phyloP scores from a whole-genome alignment of 805 yeast genomes.

The Candida suzukii region DNA sequence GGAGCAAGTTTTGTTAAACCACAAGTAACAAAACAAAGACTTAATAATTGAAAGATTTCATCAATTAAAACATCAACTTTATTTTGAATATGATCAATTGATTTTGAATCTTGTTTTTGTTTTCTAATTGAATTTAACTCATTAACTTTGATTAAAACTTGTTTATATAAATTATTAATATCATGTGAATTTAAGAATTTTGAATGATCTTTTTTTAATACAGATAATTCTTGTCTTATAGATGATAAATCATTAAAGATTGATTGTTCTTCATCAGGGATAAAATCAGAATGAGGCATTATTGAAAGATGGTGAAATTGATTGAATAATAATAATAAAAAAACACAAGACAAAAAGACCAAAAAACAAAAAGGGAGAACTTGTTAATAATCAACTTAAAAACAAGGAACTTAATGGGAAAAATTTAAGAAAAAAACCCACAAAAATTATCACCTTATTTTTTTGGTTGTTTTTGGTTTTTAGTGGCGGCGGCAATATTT shows the following conservation, averaged over 20 bases:
- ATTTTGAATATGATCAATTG: too few relatives aligned
- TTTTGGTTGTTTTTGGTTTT: too few relatives aligned
- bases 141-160: conserved; percentile 47
- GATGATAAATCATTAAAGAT: conserved; percentile 33
- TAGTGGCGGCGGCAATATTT: too few relatives aligned
- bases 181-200: conserved; percentile 63
- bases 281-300: conserved; percentile 19
- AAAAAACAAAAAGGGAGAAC: too few relatives aligned
- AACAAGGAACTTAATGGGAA: too few relatives aligned
- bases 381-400: too few relatives aligned
- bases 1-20: conserved; percentile 90
- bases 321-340: too few relatives aligned
- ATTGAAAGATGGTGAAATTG: neutral
- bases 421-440: too few relatives aligned
- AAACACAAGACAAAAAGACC: too few relatives aligned
- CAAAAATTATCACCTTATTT: too few relatives aligned
- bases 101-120: conserved; percentile 2
- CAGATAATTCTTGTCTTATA: conserved; percentile 36
- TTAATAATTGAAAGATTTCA: conserved; percentile 82
- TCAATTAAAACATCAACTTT: conserved; percentile 70
- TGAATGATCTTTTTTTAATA: conserved; percentile 54
- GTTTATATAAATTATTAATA: conserved; percentile 51
- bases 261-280: conserved; percentile 24
- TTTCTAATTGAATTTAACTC: conserved; percentile 45
- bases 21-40: conserved; percentile 84